Base-by-base conservation (phyloP, 345 rosid species). In the Schrenkiella parvula region DNA sequence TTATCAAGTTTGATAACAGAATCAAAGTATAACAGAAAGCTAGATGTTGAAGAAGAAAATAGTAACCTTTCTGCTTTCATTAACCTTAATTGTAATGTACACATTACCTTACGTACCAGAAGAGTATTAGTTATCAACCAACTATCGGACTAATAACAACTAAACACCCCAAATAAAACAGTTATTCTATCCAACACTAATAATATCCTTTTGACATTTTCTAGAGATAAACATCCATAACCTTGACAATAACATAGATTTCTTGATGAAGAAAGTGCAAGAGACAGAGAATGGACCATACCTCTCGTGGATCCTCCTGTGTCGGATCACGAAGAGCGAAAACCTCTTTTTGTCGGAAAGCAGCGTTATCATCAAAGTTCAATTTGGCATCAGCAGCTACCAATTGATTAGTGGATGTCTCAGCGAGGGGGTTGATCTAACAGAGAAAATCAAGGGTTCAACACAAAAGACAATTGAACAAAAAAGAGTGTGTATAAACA, bases 381-480 rank as follows among this genome's bases (percentile, higher is more conserved):
- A 95, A 77, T 74, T 95, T 95, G 59, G 99, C 99, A 89, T 95
- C 99, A 72, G 99, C 99, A 77, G 99, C 99, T 62, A 95, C 97
- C 84, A 95, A 75, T 66, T 83, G 83, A 28, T 83, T 90, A 52
- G 81, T 85, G 69, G 99, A 76, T 70, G 97, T 92, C 86, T 95
- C 99, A 0, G 96, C 98, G 17, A 95, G 85, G 47, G 99, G 99
- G 85, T 95, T 95, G 78, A 95, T 90, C 99, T 95, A 85, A 42
- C 55, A 64, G 73, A 62, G 23, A 44, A 37, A 51, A 41, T 19
- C 9, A 44, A 38, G 37, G 65, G 57, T 42, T 68, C 54, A 43
- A 5, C 8, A 35, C 8, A 35, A 64, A 70, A 62, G 68, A 73
- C 52, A 66, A 66, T 8, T 51, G 21, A 14, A 19, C 12, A 66